A percentile compares a stretch with the other conserved stretches of the same genome.
These are phyloP conservation scores for Sordariomycetes sp. DNA, from an alignment of 2,329 filamentous ascomycete genomes.

Conservation along the genomic window DNA sequence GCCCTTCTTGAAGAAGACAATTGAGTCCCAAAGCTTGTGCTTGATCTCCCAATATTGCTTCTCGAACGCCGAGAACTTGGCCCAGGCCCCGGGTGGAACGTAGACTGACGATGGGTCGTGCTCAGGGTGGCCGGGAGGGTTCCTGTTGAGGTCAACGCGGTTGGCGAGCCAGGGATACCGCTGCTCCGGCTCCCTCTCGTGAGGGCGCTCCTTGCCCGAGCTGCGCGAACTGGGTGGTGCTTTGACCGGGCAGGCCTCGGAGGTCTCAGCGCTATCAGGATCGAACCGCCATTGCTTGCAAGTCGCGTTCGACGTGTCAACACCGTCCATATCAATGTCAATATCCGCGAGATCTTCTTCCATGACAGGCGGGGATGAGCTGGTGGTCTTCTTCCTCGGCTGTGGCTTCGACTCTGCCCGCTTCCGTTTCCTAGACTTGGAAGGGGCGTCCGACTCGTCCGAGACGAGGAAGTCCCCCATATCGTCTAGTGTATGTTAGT, in stretches of 20 bases:
- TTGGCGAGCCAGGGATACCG: constrained; percentile 87
- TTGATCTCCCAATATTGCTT: constrained; percentile 99
- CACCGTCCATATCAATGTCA: constrained; percentile 43
- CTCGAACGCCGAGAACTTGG: constrained; percentile 84
- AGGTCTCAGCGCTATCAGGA: constrained; percentile 27
- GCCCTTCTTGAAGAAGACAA: constrained; percentile 99
- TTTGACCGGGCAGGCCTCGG: constrained; percentile 13
- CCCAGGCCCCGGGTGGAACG: constrained; percentile 71
- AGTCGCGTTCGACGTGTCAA: constrained; percentile 12
- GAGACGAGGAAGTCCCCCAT: constrained; percentile 82
- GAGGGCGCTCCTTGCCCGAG: constrained; percentile 54
- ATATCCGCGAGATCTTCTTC: constrained; percentile 30
- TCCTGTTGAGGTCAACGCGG: constrained; percentile 72
- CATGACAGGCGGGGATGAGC: constrained; percentile 32
- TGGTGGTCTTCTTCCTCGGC: constrained; percentile 51
- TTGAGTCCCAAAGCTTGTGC: constrained; percentile 91
- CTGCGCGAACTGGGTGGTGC: constrained; percentile 7
- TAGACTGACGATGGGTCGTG: constrained; percentile 88
- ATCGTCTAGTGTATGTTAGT: constrained; percentile 36
- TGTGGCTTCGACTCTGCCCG: constrained; percentile 40
- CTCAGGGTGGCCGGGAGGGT: constrained; percentile 69
- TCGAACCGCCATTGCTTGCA: constrained; percentile 64
- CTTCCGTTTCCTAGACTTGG: constrained; percentile 64
- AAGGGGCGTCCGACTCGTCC: constrained; percentile 61
- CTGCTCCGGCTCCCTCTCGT: constrained; percentile 72